These are phyloP conservation scores for Mycena alexandri DNA, from an alignment of 768 basidiomycete genomes.

Conservation along the genomic window DNA sequence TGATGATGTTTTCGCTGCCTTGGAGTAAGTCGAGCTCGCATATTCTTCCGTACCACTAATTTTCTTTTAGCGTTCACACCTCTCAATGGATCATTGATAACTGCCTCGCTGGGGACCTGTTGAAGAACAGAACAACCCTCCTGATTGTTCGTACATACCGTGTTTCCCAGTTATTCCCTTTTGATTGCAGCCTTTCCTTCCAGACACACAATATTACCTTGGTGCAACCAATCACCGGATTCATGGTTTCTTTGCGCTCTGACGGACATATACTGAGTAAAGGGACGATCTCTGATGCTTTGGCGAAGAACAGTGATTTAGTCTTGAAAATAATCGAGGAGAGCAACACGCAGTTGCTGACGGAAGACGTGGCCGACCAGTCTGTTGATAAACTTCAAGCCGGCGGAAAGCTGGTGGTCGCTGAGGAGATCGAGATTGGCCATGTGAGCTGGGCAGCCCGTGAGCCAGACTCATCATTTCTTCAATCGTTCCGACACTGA, in stretches of 20 bases:
- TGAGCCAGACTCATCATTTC: slow-evolving; percentile 19
- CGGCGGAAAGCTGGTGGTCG: slow-evolving; percentile 60
- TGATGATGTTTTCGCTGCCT: slow-evolving; percentile 78
- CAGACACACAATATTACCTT: slow-evolving; percentile 68
- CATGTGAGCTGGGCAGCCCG: slow-evolving; percentile 59
- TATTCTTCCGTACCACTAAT: background rate
- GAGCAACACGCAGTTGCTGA: slow-evolving; percentile 41
- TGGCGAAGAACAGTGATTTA: slow-evolving; percentile 55
- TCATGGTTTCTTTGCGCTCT: slow-evolving; percentile 66
- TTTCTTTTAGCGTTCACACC: slow-evolving; percentile 65
- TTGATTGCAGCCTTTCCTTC: background rate
- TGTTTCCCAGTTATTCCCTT: background rate
- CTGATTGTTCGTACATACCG: slow-evolving; percentile 66
- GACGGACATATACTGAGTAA: slow-evolving; percentile 66
- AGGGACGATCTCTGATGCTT: slow-evolving; percentile 61
- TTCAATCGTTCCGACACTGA: background rate
- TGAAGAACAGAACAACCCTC: slow-evolving; percentile 85
- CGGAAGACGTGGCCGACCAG: slow-evolving; percentile 41
- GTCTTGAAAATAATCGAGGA: slow-evolving; percentile 44
- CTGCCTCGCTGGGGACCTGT: slow-evolving; percentile 83
- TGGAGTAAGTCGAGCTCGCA: slow-evolving; percentile 50
- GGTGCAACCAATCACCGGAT: slow-evolving; percentile 64
- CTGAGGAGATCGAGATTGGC: slow-evolving; percentile 60
- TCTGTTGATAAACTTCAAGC: slow-evolving; percentile 23
- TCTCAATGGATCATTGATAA: slow-evolving; percentile 84